These are phyloP conservation scores for Croton setiger DNA, from an alignment of 441 rosid genomes.

Conservation along the genomic window DNA sequence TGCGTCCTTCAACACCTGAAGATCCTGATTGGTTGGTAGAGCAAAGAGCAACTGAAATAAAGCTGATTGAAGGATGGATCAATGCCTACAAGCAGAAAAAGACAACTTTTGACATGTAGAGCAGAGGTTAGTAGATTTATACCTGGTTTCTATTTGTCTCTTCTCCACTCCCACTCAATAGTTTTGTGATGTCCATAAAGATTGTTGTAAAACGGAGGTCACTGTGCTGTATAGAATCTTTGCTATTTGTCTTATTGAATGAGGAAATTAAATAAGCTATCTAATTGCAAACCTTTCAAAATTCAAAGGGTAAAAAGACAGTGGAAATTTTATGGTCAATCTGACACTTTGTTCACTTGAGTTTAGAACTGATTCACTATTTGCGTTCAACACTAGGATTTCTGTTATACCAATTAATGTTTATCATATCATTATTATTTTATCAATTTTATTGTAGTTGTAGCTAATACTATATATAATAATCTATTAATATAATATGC, in stretches of 20 bases:
- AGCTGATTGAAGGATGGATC: constrained; percentile 71
- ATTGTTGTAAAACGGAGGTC: not conserved
- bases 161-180: not conserved
- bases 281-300: too few species aligned
- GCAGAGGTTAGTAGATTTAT: constrained; percentile 13
- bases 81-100: constrained; percentile 35
- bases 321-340: too few species aligned
- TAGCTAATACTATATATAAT: too few species aligned
- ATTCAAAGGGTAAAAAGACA: too few species aligned
- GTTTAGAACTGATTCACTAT: too few species aligned
- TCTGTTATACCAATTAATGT: too few species aligned
- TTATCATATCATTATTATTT: too few species aligned
- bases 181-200: not conserved
- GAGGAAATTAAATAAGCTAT: not conserved
- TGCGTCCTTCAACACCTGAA: constrained; percentile 58
- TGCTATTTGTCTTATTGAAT: not conserved
- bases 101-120: constrained; percentile 31
- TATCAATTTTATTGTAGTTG: too few species aligned
- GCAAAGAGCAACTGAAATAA: constrained; percentile 63
- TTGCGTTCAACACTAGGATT: too few species aligned
- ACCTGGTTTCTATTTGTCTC: not conserved
- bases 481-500: too few species aligned
- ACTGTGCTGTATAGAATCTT: not conserved
- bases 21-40: constrained; percentile 81
- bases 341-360: too few species aligned